phyloP scores from a whole-genome alignment of 441 rosid genomes.

The Eutrema salsugineum region DNA sequence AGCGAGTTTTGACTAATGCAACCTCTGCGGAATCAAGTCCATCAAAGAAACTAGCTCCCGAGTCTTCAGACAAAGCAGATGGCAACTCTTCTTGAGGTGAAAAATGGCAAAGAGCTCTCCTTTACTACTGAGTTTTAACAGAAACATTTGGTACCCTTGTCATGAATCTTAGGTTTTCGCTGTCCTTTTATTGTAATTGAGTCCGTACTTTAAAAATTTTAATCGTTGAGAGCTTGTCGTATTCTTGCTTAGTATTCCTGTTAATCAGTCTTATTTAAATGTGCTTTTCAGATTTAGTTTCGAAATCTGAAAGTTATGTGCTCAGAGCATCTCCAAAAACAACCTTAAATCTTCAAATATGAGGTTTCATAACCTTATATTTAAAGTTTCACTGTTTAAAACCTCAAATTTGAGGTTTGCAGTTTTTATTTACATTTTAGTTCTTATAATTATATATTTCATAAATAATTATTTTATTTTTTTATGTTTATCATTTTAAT shows the following conservation, averaged over 20 bases:
- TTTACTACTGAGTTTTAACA: not conserved
- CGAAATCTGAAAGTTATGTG: not conserved
- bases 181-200: constrained; percentile 1
- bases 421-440: too few relatives aligned
- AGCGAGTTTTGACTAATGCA: constrained; percentile 58
- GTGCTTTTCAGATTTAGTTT: not conserved
- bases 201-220: not conserved
- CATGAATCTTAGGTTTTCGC: not conserved
- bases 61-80: constrained; percentile 47
- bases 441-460: too few relatives aligned
- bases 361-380: too few relatives aligned
- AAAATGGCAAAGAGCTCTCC: not conserved
- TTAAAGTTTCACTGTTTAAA: too few relatives aligned
- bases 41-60: constrained; percentile 53
- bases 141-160: not conserved
- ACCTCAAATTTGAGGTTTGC: too few relatives aligned
- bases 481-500: too few relatives aligned
- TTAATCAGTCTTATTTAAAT: not conserved
- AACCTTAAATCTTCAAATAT: too few relatives aligned
- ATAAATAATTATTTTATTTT: too few relatives aligned
- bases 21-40: constrained; percentile 48
- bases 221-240: not conserved
- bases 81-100: constrained; percentile 25
- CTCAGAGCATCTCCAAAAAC: too few relatives aligned
- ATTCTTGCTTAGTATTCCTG: not conserved